Base-by-base conservation (phyloP, 108 stramenopile species). In the Nannochloropsis salina region DNA sequence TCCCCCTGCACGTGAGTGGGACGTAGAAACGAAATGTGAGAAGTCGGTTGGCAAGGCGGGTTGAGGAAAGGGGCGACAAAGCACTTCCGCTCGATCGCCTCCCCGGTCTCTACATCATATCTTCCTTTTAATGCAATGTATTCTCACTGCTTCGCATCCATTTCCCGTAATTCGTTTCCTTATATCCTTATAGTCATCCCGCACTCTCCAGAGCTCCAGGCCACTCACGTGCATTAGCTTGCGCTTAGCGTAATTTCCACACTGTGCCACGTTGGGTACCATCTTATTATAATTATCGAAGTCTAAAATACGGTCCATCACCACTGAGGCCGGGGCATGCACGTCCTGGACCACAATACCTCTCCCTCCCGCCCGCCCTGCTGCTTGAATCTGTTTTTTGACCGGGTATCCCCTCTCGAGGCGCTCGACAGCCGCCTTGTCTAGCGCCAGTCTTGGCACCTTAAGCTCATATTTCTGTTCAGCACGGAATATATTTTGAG, bases 301-400 rank as follows among this genome's bases (percentile, higher is more conserved):
- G 82, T 90, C 89, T 9, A 87, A 80, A 80, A 90, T 90, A 47
- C 89, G 86, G 42, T 87, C 89, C 89, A 86, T 86, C 43, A 90
- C 89, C 31, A 86, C 83, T 40, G 88, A 84, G 20, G 89, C 80
- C 12, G 89, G 89, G 4, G 89, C 89, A 80, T 90, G 41, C 44
- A 90, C 44, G 80, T 90, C 89, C 84, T 90, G 89, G 5, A 90
- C 82, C 15, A 82, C 88, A 10, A 89, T 80, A 1, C 84, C 88
- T 41, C 88, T 44, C 42, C 88, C 88, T 9, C 74, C 84, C 18
- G 82, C 15, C 22, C 22, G 18, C 18, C 82, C 82, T 22, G 42
- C 82, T 43, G 42, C 4, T 20, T 42, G 82, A 82, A 82, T 43
- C 42, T 44, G 61, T 8, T 18, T 10, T 43, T 44, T 44, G 41